Evolutionary conservation across 2,329 filamentous ascomycete genomes (phyloP), one percentile per base, ranked within the genome.

Genomic region (Penicillium sp.): DNA sequence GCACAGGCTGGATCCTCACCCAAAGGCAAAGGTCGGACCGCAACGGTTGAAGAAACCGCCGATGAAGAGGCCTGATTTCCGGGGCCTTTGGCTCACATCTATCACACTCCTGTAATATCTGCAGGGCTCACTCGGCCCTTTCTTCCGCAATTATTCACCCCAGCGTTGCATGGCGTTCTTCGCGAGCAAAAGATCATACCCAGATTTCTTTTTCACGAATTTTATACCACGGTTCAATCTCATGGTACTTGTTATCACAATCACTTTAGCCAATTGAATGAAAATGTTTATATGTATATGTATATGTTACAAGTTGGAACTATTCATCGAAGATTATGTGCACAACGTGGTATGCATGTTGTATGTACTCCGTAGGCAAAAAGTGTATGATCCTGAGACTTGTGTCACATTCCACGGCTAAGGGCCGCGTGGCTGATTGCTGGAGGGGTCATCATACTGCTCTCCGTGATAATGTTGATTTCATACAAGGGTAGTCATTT

Each of bases 21-120:
- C 27, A 73, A 73, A 43, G 71, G 71, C 29, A 74, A 74, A 58
- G 55, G 60, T 10, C 65, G 70, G 23, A 61, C 66, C 34, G 63
- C 65, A 23, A 71, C 70, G 1, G 70, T 74, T n/a, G 71, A 74
- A 61, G 71, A 74, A 43, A 60, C 57, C 13, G 59, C 34, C 8
- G 70, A 70, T 30, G 70, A 73, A 40, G 69, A 68, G 30, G 58
- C 55, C 19, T 42, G 55, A 55, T 48, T 36, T 23, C 3, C 44
- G 32, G 29, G 46, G 14, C 42, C 42, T 53, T 34, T n/a, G 14
- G 9, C 7, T 38, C 16, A 32, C 32, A 19, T 19, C 19, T 16
- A 18, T 14, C 16, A 39, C 34, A 44, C 34, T 27, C 26, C 42
- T 58, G 53, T 49, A 38, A 27, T 49, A 47, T 40, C 40, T 27